Evolutionary conservation across 371 early-diverging fungal genomes (phyloP), one percentile per base, ranked within the genome.

Genomic region (Mortierella sp.): DNA sequence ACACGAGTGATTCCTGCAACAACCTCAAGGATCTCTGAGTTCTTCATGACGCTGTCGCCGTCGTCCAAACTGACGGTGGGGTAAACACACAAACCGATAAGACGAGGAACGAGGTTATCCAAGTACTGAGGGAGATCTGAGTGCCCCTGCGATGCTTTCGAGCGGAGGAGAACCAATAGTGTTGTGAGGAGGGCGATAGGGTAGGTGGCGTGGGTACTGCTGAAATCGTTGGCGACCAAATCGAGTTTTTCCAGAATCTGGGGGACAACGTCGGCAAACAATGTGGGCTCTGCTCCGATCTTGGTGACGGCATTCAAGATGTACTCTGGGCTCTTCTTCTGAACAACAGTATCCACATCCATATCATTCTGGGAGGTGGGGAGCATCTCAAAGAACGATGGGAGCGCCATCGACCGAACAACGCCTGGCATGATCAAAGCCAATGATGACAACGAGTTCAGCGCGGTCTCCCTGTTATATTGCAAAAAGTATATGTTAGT

Each of bases 91-190:
- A 88, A 83, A 18, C 81, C 82, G n/a, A 92, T 75, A 16, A 94
- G 79, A 60, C 88, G 90, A 44, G 89, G 90, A 14, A 92, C 84
- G 16, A 93, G 48, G 1, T 83, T 78, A 24, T 89, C 77, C 41
- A 92, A 82, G 55, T 90, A 92, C n/a, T 88, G 82, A 6, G 88
- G 82, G 29, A 93, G 74, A 68, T 93, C 92, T 0, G 76, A 60
- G 70, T 93, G 92, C 21, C 87, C 82, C 43, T 87, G 78, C 5
- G 77, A 73, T 1, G 88, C 83, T 71, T 93, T 92, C 35, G 81
- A 74, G 29, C 89, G 79, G 14, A 93, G 71, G 18, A 93, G 80
- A 54, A 82, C 81, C 73, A 91, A 77, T 3, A 93, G 68, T 7
- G 91, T 82, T 3, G 84, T 74, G 49, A 90, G 81, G 11, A 93